Base-by-base conservation (phyloP, 2,329 filamentous ascomycete species). In the Anisogramma anomala region DNA sequence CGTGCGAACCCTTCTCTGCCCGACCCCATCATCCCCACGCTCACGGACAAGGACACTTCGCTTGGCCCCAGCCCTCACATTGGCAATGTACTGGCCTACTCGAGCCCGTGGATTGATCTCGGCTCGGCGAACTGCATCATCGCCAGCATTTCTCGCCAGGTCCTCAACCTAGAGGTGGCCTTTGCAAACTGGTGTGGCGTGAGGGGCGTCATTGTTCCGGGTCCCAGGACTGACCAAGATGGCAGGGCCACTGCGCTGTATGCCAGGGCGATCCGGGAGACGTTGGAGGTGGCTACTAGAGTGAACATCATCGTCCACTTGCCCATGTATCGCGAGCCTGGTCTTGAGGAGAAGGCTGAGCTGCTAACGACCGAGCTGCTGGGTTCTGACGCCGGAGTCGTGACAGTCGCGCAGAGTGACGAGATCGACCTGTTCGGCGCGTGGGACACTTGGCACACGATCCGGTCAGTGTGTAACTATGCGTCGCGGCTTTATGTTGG, bases 181-280 rank as follows among this genome's bases (percentile, higher is more conserved):
- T 98, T 95, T 63, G 91, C 93, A 49, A 88, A 86, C 48, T 98
- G 96, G 63, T 95, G 87, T 55, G 93, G 93, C 26, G 74, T 91
- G 35, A 78, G 79, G 42, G 93, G 83, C 60, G 71, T 96, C 44
- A 67, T 96, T 37, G 69, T 98, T 22, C 79, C 82, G 2, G 87
- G 87, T 0, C 91, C 91, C 3, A 73, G 74, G 49, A 69, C 68
- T 41, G 57, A 67, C 46, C 60, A 64, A 11, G 66, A 63, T 35
- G 63, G 67, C 50, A 63, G 67, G 55, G 69, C 71, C n/a, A 56
- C 73, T 69, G 54, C 80, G 0, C 84, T 87, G 53, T 98, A 87
- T 66, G 84, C 84, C 25, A 79, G 88, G 40, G 83, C 85, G 2
- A 73, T 98, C 22, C 77, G 84, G 49, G 86, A 95, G 58, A 82